These are phyloP conservation scores for Thalassiosira exigua DNA, from an alignment of 352 stramenopile species.

Conservation along the genomic window DNA sequence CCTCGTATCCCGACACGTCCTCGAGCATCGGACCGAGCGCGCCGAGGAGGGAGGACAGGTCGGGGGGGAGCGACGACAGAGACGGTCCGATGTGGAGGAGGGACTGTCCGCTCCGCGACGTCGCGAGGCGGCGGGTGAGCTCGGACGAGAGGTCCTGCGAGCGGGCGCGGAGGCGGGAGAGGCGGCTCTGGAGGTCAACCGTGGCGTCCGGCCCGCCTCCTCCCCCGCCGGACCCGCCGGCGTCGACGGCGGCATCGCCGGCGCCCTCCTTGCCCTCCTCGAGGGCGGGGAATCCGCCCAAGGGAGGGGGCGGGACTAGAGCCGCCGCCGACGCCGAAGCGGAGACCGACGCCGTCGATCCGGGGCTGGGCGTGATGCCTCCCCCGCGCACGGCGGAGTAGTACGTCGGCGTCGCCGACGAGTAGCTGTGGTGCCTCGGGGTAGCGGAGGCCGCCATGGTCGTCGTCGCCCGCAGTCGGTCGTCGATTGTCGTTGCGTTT, in stretches of 20 bases:
- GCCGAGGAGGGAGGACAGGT: conserved; percentile 73
- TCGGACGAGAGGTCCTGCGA: conserved; percentile 45
- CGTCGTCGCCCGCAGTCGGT: too few species aligned
- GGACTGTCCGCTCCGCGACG: conserved; percentile 76
- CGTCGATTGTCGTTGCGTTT: too few species aligned
- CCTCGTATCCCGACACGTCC: conserved; percentile 63
- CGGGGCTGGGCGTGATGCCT: conserved; percentile 1
- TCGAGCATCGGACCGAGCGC: conserved; percentile 69
- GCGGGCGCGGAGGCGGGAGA: conserved; percentile 23
- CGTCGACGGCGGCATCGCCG: background rate
- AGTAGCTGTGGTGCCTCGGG: too few species aligned
- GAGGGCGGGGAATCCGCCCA: background rate
- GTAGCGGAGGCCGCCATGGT: too few species aligned
- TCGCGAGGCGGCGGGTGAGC: conserved; percentile 77
- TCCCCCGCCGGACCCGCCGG: background rate
- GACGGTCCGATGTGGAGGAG: conserved; percentile 80
- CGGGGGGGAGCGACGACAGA: conserved; percentile 72
- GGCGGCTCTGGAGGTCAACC: conserved; percentile 40
- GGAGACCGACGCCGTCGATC: background rate
- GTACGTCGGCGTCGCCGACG: background rate
- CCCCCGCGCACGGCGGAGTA: background rate
- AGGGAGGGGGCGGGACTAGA: background rate
- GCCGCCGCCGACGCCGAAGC: background rate
- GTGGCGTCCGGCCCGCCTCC: conserved; percentile 14
- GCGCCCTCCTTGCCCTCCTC: background rate